Base-by-base conservation (phyloP, 1,284 basidiomycete genomes). In the Leccinum angustisporum region DNA sequence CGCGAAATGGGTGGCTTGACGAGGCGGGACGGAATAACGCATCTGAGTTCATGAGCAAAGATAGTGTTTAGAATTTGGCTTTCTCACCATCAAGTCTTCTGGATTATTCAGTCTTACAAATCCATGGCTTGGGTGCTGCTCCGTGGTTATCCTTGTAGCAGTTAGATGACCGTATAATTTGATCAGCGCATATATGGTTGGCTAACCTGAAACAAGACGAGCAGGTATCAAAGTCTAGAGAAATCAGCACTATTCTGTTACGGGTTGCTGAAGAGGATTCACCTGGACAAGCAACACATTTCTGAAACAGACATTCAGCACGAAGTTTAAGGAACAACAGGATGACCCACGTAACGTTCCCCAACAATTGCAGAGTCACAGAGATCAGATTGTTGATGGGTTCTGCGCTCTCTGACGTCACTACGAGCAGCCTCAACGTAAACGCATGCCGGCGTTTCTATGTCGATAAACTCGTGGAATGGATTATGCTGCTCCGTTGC, bases 101-200 rank as follows among this genome's bases (percentile, higher is more conserved):
- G 80, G 76, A 40, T 81, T 82, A 60, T 75, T 74, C 11, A 95
- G 76, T 72, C 83, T 87, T 34, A 91, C 87, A 71, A 95, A 95
- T 7, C 83, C 79, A 72, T 96, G 94, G 30, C 74, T 71, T 1
- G 93, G 93, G 72, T 96, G 94, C 57, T 91, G 88, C 63, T 87
- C 84, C 8, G 75, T 66, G 0, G 84, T 85, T 63, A 95, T 89
- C 61, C 83, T 87, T 53, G 16, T 60, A 53, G 62, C 38, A 2
- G 27, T 54, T 31, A 58, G 62, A 33, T 59, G 3, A 14, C 60
- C 25, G 58, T 61, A 27, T 60, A 52, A 30, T n/a, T 30, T 33
- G 54, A 55, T 30, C 10, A 50, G 6, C 21, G 16, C 34, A 59
- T 36, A 52, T 11, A 43, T 21, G 7, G 30, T 54, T 55, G 4